A percentile compares a stretch with the other conserved stretches of the same genome.
These are phyloP conservation scores for Saccharum spontaneum DNA, from an alignment of 176 grass and related monocot genomes.

Conservation along the genomic window DNA sequence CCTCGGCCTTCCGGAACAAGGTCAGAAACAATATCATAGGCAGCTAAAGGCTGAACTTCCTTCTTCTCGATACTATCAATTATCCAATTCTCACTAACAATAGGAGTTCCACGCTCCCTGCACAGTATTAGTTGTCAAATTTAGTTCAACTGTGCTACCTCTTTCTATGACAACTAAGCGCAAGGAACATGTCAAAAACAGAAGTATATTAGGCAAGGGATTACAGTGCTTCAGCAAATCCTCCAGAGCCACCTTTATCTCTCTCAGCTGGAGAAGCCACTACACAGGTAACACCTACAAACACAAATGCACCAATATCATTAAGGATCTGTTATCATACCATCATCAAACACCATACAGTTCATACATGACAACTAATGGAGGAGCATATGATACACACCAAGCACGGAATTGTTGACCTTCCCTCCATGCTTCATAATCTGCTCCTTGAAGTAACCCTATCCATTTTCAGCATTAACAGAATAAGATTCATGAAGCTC, in stretches of 20 bases:
- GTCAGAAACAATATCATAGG: constrained; percentile 81
- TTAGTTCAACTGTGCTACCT: not conserved
- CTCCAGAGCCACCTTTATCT: constrained; percentile 59
- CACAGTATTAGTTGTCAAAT: not conserved
- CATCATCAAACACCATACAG: constrained; percentile 11
- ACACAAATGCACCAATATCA: not conserved
- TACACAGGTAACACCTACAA: constrained; percentile 60
- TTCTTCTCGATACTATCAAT: constrained; percentile 76
- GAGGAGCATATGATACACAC: constrained; percentile 31
- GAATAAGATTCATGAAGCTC: constrained; percentile 5
- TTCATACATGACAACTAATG: constrained; percentile 5
- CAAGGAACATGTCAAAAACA: constrained; percentile 4
- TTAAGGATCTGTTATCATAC: not conserved
- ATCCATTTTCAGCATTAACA: constrained; percentile 3
- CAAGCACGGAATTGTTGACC: constrained; percentile 57
- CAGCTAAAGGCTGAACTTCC: constrained; percentile 57
- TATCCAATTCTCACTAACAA: constrained; percentile 88
- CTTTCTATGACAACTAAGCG: not conserved
- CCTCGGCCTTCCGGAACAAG: constrained; percentile 59
- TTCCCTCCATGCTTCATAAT: constrained; percentile 82
- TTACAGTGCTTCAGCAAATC: constrained; percentile 86
- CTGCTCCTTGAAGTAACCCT: constrained; percentile 73
- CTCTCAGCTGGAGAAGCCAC: constrained; percentile 71
- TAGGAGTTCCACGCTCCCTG: constrained; percentile 70
- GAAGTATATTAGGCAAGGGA: not conserved